phyloP scores from a whole-genome alignment of 1,284 basidiomycete genomes.

The Microbotryum scabiosae region DNA sequence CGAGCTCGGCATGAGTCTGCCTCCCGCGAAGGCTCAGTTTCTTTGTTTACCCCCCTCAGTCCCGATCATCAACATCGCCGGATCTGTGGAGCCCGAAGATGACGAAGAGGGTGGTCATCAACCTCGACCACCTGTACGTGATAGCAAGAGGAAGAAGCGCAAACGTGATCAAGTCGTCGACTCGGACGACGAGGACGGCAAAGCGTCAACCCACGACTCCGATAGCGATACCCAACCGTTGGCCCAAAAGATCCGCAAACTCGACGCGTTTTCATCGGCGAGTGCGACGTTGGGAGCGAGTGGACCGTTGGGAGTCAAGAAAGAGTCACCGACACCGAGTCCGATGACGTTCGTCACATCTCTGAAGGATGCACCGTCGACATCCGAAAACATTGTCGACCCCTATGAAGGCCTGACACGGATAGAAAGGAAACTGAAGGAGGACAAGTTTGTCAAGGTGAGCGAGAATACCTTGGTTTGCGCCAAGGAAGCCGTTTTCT shows the following conservation, averaged over 20 bases:
- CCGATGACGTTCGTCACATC: no score
- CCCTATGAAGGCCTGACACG: background rate
- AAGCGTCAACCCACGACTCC: no score
- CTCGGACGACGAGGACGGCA: constrained; percentile 12
- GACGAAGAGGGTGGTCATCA: constrained; percentile 21
- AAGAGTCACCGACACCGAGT: background rate
- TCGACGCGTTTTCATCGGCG: background rate
- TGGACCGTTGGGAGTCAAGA: background rate
- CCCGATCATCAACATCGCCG: background rate
- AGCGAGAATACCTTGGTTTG: background rate
- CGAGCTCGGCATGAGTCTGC: background rate
- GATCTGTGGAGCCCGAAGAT: constrained; percentile 19
- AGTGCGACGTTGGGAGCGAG: background rate
- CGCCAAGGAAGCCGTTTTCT: no score
- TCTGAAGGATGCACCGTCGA: no score
- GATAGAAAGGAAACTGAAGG: constrained; percentile 18
- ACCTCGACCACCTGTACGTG: constrained; percentile 16
- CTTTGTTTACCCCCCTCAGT: background rate
- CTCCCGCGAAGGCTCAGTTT: background rate
- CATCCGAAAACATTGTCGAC: background rate
- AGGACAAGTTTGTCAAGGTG: constrained; percentile 26
- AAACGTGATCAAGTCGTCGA: constrained; percentile 24
- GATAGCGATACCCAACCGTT: no score
- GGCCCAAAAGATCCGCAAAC: constrained; percentile 16
- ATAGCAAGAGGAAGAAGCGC: constrained; percentile 28